Evolutionary conservation across 1,284 basidiomycete species (phyloP).

Genomic region (Leccinum fallax): DNA sequence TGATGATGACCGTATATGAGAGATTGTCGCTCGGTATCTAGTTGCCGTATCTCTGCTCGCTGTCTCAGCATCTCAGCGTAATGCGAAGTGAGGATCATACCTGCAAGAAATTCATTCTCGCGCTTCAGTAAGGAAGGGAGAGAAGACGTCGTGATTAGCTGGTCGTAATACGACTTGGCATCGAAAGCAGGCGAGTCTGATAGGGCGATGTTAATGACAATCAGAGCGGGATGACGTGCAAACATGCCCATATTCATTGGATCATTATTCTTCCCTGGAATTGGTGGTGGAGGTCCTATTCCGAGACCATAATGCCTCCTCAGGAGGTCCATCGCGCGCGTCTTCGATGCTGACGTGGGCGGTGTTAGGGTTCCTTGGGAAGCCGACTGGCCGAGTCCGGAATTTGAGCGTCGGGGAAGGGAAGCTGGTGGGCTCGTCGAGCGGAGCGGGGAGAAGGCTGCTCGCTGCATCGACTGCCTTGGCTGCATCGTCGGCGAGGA

Average conservation of each 20-base stretch:
- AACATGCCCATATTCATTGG: slow-evolving; percentile 77
- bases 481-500: slow-evolving; percentile 17
- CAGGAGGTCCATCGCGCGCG: slow-evolving; percentile 75
- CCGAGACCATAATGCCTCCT: slow-evolving; percentile 84
- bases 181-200: slow-evolving; percentile 82
- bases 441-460: slow-evolving; percentile 29
- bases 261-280: slow-evolving; percentile 56
- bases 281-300: slow-evolving; percentile 64
- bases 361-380: slow-evolving; percentile 22
- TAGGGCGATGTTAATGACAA: slow-evolving; percentile 10
- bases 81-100: slow-evolving; percentile 36
- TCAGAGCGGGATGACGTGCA: neutral
- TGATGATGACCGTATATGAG: slow-evolving; percentile 95
- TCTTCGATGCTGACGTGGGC: slow-evolving; percentile 42
- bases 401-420: slow-evolving; percentile 19
- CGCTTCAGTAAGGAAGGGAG: slow-evolving; percentile 70
- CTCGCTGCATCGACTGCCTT: slow-evolving; percentile 26
- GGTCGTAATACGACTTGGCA: slow-evolving; percentile 80
- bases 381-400: slow-evolving; percentile 19
- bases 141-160: slow-evolving; percentile 78
- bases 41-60: slow-evolving; percentile 74
- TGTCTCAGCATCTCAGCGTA: slow-evolving; percentile 16
- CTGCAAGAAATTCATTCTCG: slow-evolving; percentile 76
- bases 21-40: slow-evolving; percentile 88
- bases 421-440: slow-evolving; percentile 26